Evolutionary conservation across 1,284 basidiomycete genomes (phyloP).

Genomic region (Cryptococcus deneoformans): DNA sequence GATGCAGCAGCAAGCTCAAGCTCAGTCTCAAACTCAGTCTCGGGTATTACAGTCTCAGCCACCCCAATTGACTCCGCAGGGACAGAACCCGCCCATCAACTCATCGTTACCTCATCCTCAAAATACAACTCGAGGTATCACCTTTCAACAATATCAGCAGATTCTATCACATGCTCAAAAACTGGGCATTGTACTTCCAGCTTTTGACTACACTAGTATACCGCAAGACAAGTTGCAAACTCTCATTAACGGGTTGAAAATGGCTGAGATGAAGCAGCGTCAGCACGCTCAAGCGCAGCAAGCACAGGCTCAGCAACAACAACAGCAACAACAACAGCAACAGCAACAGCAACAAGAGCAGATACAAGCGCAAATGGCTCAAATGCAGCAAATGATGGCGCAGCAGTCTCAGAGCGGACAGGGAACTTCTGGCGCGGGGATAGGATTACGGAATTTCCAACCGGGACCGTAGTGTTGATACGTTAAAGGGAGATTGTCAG

Average conservation of each 20-base stretch:
- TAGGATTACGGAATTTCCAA: too few species aligned
- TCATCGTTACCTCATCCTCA: background rate
- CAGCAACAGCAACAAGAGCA: conserved; percentile 8
- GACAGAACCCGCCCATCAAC: background rate
- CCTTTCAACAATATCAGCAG: conserved; percentile 9
- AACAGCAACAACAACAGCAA: conserved; percentile 5
- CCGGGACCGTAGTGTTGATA: too few species aligned
- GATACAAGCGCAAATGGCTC: conserved; percentile 14
- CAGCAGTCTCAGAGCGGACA: conserved; percentile 1
- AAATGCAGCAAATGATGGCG: conserved; percentile 15
- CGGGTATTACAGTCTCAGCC: conserved; percentile 1
- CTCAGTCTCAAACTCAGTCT: conserved; percentile 4
- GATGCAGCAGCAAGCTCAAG: conserved; percentile 5
- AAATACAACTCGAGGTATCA: conserved; percentile 8
- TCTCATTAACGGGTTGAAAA: conserved; percentile 7
- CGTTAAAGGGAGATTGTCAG: too few species aligned
- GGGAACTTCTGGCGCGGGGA: too few species aligned
- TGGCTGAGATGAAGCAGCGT: conserved; percentile 8
- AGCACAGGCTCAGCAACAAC: background rate
- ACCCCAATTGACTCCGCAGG: conserved; percentile 5
- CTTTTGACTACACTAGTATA: conserved; percentile 12
- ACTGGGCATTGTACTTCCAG: conserved; percentile 8
- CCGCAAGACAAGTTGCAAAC: conserved; percentile 6
- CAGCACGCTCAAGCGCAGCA: conserved; percentile 6
- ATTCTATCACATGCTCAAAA: conserved; percentile 12